phyloP scores from a whole-genome alignment of 2,329 filamentous ascomycete genomes.

The Pezicula carpinea region DNA sequence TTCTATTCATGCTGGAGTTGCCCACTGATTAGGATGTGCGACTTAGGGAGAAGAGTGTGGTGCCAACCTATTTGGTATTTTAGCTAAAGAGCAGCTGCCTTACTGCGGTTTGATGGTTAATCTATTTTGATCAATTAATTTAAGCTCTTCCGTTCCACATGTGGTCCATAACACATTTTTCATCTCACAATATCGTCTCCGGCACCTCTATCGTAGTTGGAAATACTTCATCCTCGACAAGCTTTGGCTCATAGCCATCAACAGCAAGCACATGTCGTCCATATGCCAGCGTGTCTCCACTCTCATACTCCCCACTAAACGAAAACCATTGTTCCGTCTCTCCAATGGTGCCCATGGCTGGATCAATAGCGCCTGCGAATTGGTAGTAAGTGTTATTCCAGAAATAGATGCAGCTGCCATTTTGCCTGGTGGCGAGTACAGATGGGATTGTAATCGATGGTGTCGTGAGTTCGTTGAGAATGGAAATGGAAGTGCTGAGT shows the following conservation, averaged over 20 bases:
- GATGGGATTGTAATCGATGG: conserved; percentile 3
- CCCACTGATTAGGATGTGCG: too few relatives aligned
- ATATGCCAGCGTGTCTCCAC: conserved; percentile 7
- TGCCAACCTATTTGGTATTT: too few relatives aligned
- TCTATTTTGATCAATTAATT: too few relatives aligned
- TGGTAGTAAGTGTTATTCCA: conserved; percentile 22
- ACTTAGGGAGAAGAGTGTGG: too few relatives aligned
- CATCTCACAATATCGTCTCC: conserved; percentile 4
- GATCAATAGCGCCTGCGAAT: conserved; percentile 19
- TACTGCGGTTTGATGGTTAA: too few relatives aligned
- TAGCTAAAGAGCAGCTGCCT: too few relatives aligned
- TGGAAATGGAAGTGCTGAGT: conserved; percentile 6
- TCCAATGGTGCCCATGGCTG: conserved; percentile 9
- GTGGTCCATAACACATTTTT: background rate
- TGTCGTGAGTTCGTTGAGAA: conserved; percentile 16
- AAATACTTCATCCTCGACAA: conserved; percentile 15
- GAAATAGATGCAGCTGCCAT: conserved; percentile 15
- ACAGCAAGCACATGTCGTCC: conserved; percentile 19
- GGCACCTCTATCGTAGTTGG: conserved; percentile 11
- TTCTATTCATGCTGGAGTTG: too few relatives aligned
- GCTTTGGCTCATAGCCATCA: conserved; percentile 19
- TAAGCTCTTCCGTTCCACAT: too few relatives aligned
- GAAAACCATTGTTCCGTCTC: conserved; percentile 19
- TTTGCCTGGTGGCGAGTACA: conserved; percentile 12
- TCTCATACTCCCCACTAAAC: conserved; percentile 2